Conservation (phyloP, 768 basidiomycete genomes). For the Porphyrellus cyaneotinctus region DNA sequence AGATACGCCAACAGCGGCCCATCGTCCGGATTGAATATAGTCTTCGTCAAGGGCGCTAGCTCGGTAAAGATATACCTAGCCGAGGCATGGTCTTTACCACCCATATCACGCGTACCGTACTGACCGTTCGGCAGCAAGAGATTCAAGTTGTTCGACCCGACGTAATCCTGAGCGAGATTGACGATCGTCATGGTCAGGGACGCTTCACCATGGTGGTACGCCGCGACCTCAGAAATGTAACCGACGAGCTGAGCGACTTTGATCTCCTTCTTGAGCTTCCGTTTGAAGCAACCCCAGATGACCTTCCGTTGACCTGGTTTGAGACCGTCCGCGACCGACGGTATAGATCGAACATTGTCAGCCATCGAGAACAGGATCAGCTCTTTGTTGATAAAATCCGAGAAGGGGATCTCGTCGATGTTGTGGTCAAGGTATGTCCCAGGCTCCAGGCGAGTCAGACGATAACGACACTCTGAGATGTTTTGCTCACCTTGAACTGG, state of each 20-base stretch:
- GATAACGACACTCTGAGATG: background rate
- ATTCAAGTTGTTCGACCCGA: constrained; percentile 95
- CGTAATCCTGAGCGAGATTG: constrained; percentile 88
- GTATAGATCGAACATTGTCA: constrained; percentile 97
- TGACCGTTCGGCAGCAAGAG: constrained; percentile 86
- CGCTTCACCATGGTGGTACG: constrained; percentile 95
- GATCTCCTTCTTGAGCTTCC: constrained; percentile 87
- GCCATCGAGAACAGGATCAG: constrained; percentile 99
- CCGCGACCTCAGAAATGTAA: constrained; percentile 90
- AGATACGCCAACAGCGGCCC: constrained; percentile 81
- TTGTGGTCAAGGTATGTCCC: constrained; percentile 93
- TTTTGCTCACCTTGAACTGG: constrained; percentile 67
- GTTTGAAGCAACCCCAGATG: constrained; percentile 93
- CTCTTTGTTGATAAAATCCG: constrained; percentile 98
- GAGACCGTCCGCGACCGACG: constrained; percentile 87
- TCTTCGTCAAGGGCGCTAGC: constrained; percentile 66
- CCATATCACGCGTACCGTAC: constrained; percentile 89
- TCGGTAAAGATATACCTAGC: constrained; percentile 95
- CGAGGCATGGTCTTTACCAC: constrained; percentile 95
- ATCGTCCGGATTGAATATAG: constrained; percentile 78
- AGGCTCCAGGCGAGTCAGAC: constrained; percentile 48
- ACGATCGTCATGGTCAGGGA: constrained; percentile 88
- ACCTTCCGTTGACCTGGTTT: constrained; percentile 98
- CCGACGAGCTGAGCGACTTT: constrained; percentile 97
- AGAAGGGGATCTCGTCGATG: constrained; percentile 77